A percentile compares a stretch with the other conserved stretches of the same genome.
Conservation (phyloP, 495 filamentous ascomycete species). For the Parmelia sp. region DNA sequence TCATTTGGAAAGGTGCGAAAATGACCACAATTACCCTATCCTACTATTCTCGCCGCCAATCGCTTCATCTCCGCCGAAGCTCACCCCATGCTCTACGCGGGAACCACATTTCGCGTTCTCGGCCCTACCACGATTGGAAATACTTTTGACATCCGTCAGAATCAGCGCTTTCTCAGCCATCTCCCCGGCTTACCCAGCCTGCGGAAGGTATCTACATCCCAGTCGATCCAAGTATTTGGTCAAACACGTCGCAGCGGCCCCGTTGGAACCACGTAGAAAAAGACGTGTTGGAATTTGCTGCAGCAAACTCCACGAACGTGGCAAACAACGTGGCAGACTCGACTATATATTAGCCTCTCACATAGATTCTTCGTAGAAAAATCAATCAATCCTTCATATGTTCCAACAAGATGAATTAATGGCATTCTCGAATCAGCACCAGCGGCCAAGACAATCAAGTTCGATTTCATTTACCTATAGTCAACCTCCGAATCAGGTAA, state of each 20-base stretch:
- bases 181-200: background rate
- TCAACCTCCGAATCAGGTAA: background rate
- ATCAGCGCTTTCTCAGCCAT: too few species aligned
- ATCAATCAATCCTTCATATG: too few species aligned
- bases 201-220: background rate
- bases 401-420: too few species aligned
- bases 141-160: background rate
- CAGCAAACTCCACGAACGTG: too few species aligned
- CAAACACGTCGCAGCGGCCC: background rate
- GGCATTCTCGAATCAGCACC: background rate
- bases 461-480: background rate
- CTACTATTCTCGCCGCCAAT: background rate
- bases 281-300: too few species aligned
- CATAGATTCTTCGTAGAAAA: too few species aligned
- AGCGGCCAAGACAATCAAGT: background rate
- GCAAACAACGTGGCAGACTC: too few species aligned
- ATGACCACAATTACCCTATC: background rate
- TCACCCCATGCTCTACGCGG: background rate
- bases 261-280: too few species aligned
- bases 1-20: background rate
- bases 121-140: background rate
- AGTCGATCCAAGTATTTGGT: background rate
- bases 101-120: background rate
- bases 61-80: constrained; percentile 3
- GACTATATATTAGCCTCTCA: too few species aligned